A percentile compares a stretch with the other conserved stretches of the same genome.
These are phyloP conservation scores for Hericium coralloides DNA, from an alignment of 768 basidiomycete genomes.

Conservation along the genomic window DNA sequence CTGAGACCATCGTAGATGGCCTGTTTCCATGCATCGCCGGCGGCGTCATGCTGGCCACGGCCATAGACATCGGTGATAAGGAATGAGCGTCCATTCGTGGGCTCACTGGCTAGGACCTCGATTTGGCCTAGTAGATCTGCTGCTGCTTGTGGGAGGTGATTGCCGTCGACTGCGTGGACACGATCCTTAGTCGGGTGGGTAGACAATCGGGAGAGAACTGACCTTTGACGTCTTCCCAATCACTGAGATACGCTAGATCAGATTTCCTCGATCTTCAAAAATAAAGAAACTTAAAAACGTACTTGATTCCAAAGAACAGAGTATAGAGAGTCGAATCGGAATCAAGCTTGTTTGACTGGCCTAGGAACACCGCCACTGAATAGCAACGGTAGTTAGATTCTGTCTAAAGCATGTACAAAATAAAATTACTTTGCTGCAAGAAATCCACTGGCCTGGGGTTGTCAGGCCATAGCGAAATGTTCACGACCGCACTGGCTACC, in stretches of 20 bases:
- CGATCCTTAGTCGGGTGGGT: neutral
- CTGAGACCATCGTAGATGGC: slow-evolving; percentile 34
- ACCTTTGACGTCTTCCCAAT: neutral
- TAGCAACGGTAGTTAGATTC: neutral
- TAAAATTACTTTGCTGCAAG: slow-evolving; percentile 31
- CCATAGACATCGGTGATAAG: slow-evolving; percentile 45
- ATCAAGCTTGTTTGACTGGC: slow-evolving; percentile 35
- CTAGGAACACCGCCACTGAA: slow-evolving; percentile 34
- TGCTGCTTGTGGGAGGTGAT: slow-evolving; percentile 38
- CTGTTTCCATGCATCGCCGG: slow-evolving; percentile 40
- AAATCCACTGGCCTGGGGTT: slow-evolving; percentile 40
- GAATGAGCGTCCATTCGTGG: slow-evolving; percentile 42
- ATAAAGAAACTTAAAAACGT: slow-evolving; percentile 5
- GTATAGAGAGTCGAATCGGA: slow-evolving; percentile 40
- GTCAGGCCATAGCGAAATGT: slow-evolving; percentile 42
- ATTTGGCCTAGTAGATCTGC: slow-evolving; percentile 36
- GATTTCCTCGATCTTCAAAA: neutral
- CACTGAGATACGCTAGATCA: neutral
- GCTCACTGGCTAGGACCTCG: slow-evolving; percentile 34
- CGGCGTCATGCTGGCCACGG: slow-evolving; percentile 29
- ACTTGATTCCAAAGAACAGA: slow-evolving; percentile 51
- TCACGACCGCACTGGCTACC: slow-evolving; percentile 34
- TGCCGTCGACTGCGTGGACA: slow-evolving; percentile 29
- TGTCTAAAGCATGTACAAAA: neutral
- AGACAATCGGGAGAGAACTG: neutral